A percentile compares a stretch with the other conserved stretches of the same genome.
phyloP scores from a whole-genome alignment of 768 basidiomycete species.

The Lentinus tigrinus region DNA sequence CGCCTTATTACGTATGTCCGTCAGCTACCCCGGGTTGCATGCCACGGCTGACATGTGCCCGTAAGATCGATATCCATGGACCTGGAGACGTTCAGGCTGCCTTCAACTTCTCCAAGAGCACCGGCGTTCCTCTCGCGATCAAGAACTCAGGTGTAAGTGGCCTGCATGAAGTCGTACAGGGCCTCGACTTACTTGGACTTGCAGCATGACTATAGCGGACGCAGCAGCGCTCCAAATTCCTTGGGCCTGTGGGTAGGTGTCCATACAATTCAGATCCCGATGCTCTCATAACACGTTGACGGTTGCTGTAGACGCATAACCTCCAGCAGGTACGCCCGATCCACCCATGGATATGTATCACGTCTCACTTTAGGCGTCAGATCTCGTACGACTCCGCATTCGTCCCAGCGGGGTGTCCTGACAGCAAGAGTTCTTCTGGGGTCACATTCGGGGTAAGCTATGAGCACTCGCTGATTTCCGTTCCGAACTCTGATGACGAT shows the following conservation, averaged over 20 bases:
- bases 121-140: slow-evolving; percentile 22
- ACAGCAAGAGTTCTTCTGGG: not conserved
- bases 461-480: not conserved
- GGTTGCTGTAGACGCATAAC: slow-evolving; percentile 1
- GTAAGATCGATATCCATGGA: slow-evolving; percentile 10
- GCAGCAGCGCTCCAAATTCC: slow-evolving; percentile 21
- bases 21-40: not conserved
- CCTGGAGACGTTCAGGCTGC: slow-evolving; percentile 24
- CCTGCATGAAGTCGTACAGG: not conserved
- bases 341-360: not conserved
- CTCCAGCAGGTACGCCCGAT: not conserved
- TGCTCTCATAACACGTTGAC: not conserved
- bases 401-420: slow-evolving; percentile 1
- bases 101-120: slow-evolving; percentile 22
- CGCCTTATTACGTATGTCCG: not conserved
- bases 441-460: not conserved
- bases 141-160: slow-evolving; percentile 29
- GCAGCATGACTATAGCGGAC: slow-evolving; percentile 29
- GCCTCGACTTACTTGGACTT: not conserved
- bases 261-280: not conserved
- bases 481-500: no score
- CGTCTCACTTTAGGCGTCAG: not conserved
- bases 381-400: slow-evolving; percentile 20
- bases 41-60: not conserved
- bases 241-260: slow-evolving; percentile 20